Evolutionary conservation across 768 basidiomycete genomes (phyloP), one percentile per base, ranked within the genome.

Genomic region (Boletus reticulatus): DNA sequence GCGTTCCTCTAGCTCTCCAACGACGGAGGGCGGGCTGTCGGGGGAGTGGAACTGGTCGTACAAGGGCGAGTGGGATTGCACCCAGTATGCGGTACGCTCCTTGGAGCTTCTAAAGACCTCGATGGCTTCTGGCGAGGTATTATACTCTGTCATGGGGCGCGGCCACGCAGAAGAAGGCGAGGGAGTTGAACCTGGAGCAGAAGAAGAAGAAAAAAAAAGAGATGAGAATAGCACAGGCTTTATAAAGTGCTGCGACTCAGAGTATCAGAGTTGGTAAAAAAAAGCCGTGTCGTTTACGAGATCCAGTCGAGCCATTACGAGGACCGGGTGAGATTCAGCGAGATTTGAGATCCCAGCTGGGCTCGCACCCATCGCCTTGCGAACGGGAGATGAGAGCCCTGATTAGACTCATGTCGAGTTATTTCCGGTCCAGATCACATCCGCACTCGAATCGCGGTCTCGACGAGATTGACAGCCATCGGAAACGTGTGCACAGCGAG

Each of bases 21-120:
- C 57, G 49, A 61, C 53, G 37, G 82, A 77, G 6, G 84, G 85
- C 5, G 84, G 79, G 22, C 75, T 72, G 39, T 84, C 84, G 17
- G 86, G 86, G 9, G 86, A 87, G 59, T 76, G 76, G 54, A 82
- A 76, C 29, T 74, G 74, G 51, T 49, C 60, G 65, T 61, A 24
- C 51, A 56, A 19, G 20, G 75, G 73, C 37, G 64, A 67, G 72
- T 68, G 79, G 59, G 68, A 77, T 67, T 72, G 71, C 16, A 91
- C 80, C 88, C 88, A 91, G 66, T 78, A 65, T 27, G 80, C 78
- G 6, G 86, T 88, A 47, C 88, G 80, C 27, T 86, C 79, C 46
- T 79, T 80, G 58, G 87, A 74, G 52, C 74, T 75, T 73, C 82
- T 77, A 66, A 78, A 86, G 65, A 83, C 79, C 48, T 78, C 77